Evolutionary conservation across 2,329 filamentous ascomycete species (phyloP), one percentile per base, ranked within the genome.

Genomic region (Tothia fuscella): DNA sequence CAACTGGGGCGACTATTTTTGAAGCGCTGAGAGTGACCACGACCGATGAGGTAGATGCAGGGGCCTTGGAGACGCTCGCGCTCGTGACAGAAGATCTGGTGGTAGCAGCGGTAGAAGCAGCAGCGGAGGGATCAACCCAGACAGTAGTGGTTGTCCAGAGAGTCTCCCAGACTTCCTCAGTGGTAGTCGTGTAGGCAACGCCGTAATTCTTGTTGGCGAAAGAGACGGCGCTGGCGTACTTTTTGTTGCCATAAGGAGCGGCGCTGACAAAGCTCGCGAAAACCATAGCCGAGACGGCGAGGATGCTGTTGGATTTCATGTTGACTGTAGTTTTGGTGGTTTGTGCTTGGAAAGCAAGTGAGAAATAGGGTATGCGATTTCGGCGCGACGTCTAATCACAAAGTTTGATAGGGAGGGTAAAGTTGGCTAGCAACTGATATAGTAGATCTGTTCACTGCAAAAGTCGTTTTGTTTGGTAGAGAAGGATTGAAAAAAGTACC

Each of bases 71-170:
- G 16, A 25, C 26, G n/a, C 2, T 30, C 22, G 5, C 21, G 25
- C 22, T 13, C 33, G 13, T 28, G 21, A 24, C 5, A n/a, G 10
- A 3, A 12, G 25, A n/a, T 2, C 14, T 22, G 35, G 29, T 10
- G 14, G 19, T 33, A 25, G 21, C 9, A 22, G 17, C 32, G 12
- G 33, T 19, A 13, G 28, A 14, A 12, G 43, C n/a, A 22, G 26
- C 9, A 20, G 24, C 9, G 16, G 24, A 19, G 29, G n/a, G 24
- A 28, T 33, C 44, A 16, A 41, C 44, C 33, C 34, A 46, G 19
- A 46, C 12, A 22, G 44, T 46, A n/a, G 26, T 39, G 41, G 43
- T 46, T 5, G 41, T 31, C 17, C 26, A 43, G n/a, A 41, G 33
- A 13, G 44, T 46, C 29, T 40, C 44, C 20, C 20, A 32, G 19